Base-by-base conservation (phyloP, 2,329 filamentous ascomycete genomes). In the Trichothecium sympodiale region DNA sequence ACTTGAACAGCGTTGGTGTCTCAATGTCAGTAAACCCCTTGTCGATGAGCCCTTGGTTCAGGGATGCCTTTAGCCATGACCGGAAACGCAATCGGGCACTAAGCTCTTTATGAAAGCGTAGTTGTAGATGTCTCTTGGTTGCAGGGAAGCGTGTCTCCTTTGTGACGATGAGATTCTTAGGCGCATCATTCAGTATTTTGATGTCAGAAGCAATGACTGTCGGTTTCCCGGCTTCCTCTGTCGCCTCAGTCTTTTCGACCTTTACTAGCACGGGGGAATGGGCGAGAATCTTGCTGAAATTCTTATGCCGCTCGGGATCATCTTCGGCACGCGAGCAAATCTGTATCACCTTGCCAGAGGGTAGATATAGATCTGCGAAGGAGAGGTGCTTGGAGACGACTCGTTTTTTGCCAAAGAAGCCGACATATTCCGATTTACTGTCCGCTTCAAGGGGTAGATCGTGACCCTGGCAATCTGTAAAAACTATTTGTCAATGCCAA, bases 1-100 rank as follows among this genome's bases (percentile, higher is more conserved):
- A 95, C 57, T 96, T 98, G 72, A 98, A 98, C 1, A 98, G 69
- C 4, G 95, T 64, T 0, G 91, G 91, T 0, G 91, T 98, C 55
- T 98, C 91, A 23, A 96, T 73, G 46, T 96, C 83, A 10, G 72
- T 64, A 49, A 88, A 89, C 2, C 66, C 69, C 17, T 68, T 64
- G 5, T 65, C 55, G 13, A 69, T 62, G 23, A 87, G 65, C 8
- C 65, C 51, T 31, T 69, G 66, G 42, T 66, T 75, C 23, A 67
- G 59, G 39, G 66, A 65, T 4, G 63, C 65, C 27, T 60, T 65
- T 4, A 80, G 67, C 44, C 67, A 64, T 17, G 75, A 69, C n/a
- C 93, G 75, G 43, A 89, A 80, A 1, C 64, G 55, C 3, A 98
- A 67, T 4, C 87, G 75, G 2, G 80, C 60, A 16, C 75, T 73